Evolutionary conservation across 1,284 basidiomycete genomes (phyloP).

Genomic region (Coniferiporia weirii): DNA sequence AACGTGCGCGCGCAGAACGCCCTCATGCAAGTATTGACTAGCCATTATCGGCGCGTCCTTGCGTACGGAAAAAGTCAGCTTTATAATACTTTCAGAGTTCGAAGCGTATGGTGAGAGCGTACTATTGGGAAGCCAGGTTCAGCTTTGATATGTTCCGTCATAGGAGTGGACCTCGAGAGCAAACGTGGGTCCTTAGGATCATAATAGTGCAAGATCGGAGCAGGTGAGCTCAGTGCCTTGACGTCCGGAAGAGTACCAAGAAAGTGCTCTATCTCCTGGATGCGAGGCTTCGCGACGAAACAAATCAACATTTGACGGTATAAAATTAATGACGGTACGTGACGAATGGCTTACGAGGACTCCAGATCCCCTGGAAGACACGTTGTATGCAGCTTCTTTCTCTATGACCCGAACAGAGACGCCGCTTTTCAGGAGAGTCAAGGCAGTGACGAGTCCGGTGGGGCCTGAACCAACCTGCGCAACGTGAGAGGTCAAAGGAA

Average conservation of each 20-base stretch:
- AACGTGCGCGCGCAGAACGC: neutral
- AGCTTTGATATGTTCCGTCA: conserved; percentile 1
- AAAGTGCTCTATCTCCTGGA: conserved; percentile 15
- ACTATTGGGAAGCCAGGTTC: conserved; percentile 14
- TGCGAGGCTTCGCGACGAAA: conserved; percentile 10
- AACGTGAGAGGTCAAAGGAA: conserved; percentile 36
- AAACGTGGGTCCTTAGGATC: conserved; percentile 2
- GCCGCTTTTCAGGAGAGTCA: conserved; percentile 15
- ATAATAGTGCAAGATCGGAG: conserved; percentile 1
- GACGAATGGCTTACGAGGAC: neutral
- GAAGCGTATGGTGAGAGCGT: neutral
- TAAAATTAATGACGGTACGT: neutral
- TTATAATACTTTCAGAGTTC: neutral
- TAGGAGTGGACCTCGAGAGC: neutral
- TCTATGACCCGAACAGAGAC: conserved; percentile 17
- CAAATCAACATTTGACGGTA: neutral
- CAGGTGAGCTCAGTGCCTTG: neutral
- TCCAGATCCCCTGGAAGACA: conserved; percentile 4
- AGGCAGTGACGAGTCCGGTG: conserved; percentile 10
- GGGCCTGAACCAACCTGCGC: conserved; percentile 16
- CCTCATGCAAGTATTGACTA: neutral
- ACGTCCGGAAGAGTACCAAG: conserved; percentile 9
- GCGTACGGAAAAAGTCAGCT: too few relatives aligned
- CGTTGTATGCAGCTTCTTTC: conserved; percentile 9
- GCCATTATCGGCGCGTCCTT: neutral